Evolutionary conservation across 2,329 filamentous ascomycete species (phyloP), one percentile per base, ranked within the genome.

Genomic region (Ceratocystis eucalypticola): DNA sequence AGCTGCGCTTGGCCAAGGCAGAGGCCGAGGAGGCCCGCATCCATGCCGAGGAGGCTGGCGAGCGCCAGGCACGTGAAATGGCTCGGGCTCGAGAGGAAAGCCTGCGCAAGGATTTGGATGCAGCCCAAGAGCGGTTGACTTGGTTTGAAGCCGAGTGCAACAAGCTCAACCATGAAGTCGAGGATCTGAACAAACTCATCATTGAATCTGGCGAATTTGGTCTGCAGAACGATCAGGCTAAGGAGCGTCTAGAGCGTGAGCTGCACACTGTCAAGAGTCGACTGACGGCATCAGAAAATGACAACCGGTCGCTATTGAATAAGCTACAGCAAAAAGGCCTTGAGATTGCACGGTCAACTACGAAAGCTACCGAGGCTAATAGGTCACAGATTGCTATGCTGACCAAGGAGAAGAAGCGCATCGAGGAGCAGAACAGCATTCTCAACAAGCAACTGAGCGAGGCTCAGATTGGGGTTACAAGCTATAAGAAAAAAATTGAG

Each of bases 271-370:
- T 96, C 70, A 96, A 94, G 74, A 92, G 92, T 68, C 87, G 93
- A 25, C 80, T 99, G 50, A 83, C 88, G 6, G 94, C 93, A 28
- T 97, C 93, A 0, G 93, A 99, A 74, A 96, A 97, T 71, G 93
- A 97, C 76, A 97, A 97, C 72, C 87, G 91, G 64, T 88, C 91
- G 4, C 79, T 99, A n/a, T 82, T 97, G 70, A 97, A 96, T 78
- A 97, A 97, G 76, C 82, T 99, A 20, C 93, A 97, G 72, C 93
- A 97, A 72, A 97, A 97, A 79, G 94, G 95, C 37, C 82, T 99
- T 5, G 93, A 99, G 73, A 95, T 99, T 74, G 93, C 93, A 50
- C 85, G 94, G 59, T 94, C 93, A 0, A 90, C 85, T 68, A 96
- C 92, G 4, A 87, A 88, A 68, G 93, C 89, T 37, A 91, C 84